phyloP scores from a whole-genome alignment of 1,284 basidiomycete species.

The Sutorius eximius region DNA sequence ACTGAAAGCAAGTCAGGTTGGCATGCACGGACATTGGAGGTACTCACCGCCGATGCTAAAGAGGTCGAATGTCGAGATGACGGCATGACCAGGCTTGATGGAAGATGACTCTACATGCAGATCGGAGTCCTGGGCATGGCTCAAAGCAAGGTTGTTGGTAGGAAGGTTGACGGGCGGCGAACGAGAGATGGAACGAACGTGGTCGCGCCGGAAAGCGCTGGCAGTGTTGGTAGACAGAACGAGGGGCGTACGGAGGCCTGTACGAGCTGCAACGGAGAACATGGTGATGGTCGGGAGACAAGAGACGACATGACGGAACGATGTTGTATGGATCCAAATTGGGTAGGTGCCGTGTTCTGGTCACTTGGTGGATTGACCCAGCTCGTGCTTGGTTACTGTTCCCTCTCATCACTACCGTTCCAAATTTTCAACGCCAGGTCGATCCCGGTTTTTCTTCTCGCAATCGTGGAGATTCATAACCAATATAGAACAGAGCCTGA shows the following conservation, averaged over 20 bases:
- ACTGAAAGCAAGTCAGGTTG: conserved; percentile 34
- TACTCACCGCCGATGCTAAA: conserved; percentile 85
- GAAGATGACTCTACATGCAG: conserved; percentile 3
- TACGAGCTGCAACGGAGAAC: conserved; percentile 5
- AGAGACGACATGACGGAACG: background rate
- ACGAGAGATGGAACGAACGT: conserved; percentile 18
- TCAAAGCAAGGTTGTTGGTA: conserved; percentile 4
- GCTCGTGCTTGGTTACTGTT: no score
- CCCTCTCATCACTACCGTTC: no score
- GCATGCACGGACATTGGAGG: background rate
- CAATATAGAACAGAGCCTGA: conserved; percentile 1
- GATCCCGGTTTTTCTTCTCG: background rate
- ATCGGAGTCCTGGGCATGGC: conserved; percentile 3
- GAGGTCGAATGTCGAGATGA: conserved; percentile 90
- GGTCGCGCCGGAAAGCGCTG: background rate
- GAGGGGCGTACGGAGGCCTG: conserved; percentile 2
- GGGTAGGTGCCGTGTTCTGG: conserved; percentile 8
- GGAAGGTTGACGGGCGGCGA: conserved; percentile 5
- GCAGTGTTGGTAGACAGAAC: background rate
- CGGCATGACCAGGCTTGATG: conserved; percentile 75
- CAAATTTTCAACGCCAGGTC: background rate
- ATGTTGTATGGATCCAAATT: background rate
- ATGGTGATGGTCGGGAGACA: background rate
- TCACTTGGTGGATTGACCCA: no score
- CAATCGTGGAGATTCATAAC: background rate